Evolutionary conservation across 1,139 yeast genomes (phyloP).

Genomic region (Saccharomycopsis phalli): DNA sequence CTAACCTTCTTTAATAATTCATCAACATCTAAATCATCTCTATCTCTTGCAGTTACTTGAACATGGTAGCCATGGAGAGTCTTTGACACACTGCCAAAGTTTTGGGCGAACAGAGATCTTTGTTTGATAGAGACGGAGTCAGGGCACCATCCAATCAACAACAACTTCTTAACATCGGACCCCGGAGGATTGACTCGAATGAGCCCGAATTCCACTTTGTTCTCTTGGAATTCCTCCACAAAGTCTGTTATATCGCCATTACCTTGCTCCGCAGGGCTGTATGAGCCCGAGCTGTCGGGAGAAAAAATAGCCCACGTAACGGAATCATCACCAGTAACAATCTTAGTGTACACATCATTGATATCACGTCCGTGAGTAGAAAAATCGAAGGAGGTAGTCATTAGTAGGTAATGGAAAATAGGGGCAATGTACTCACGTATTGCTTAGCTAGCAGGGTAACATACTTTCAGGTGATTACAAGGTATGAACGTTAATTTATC

Average conservation of each 20-base stretch:
- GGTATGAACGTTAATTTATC: no score
- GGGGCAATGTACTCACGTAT: not conserved
- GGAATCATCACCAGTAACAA: constrained; percentile 38
- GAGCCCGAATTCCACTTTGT: constrained; percentile 84
- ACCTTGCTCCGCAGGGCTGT: constrained; percentile 51
- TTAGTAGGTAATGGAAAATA: not conserved
- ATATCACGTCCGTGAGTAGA: constrained; percentile 20
- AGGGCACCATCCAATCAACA: constrained; percentile 91
- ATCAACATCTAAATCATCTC: constrained; percentile 75
- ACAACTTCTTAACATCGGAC: constrained; percentile 74
- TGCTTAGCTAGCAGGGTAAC: not conserved
- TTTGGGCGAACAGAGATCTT: constrained; percentile 65
- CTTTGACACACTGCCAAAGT: constrained; percentile 65
- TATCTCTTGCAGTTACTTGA: constrained; percentile 92
- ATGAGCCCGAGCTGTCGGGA: constrained; percentile 43
- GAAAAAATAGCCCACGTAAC: constrained; percentile 56
- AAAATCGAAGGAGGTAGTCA: constrained; percentile 16
- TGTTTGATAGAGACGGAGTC: constrained; percentile 73
- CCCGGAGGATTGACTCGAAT: constrained; percentile 86
- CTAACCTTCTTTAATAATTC: constrained; percentile 71
- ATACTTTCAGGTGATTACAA: not conserved
- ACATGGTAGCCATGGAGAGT: constrained; percentile 80
- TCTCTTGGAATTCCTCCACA: constrained; percentile 74
- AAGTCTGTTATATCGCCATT: constrained; percentile 67
- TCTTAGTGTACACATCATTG: constrained; percentile 12